Conservation (phyloP, 1,284 basidiomycete genomes). For the Baeospora myosura region DNA sequence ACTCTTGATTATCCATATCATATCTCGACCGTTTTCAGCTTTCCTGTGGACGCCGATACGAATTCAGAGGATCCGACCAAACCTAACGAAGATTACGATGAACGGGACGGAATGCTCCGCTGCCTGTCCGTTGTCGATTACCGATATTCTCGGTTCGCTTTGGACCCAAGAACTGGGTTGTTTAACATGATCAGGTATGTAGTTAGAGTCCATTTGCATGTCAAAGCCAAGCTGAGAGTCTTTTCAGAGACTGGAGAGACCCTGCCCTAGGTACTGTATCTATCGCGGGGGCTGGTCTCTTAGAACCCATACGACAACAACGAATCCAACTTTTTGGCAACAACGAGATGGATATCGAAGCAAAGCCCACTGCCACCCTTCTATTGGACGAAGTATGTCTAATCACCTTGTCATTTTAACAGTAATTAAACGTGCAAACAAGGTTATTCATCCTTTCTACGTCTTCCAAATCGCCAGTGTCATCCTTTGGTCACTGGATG, state of each 20-base stretch:
- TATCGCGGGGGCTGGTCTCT: conserved; percentile 61
- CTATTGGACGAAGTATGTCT: conserved; percentile 81
- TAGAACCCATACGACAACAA: conserved; percentile 49
- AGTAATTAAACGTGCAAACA: conserved; percentile 10
- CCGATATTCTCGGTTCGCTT: conserved; percentile 85
- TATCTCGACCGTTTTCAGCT: conserved; percentile 71
- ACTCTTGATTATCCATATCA: conserved; percentile 70
- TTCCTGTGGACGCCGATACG: conserved; percentile 21
- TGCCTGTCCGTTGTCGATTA: conserved; percentile 66
- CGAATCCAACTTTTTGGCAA: conserved; percentile 73
- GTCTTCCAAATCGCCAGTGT: conserved; percentile 98
- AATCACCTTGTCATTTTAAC: conserved; percentile 3
- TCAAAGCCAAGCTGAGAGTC: neutral
- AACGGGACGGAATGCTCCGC: conserved; percentile 31
- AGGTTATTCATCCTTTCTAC: conserved; percentile 94
- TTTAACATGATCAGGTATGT: conserved; percentile 75
- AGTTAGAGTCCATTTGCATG: conserved; percentile 6
- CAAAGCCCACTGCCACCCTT: conserved; percentile 76
- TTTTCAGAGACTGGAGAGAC: conserved; percentile 86
- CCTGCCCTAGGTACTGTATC: conserved; percentile 62
- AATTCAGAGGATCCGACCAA: conserved; percentile 16
- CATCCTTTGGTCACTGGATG: conserved; percentile 88
- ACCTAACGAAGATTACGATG: conserved; percentile 22
- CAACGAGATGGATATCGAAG: conserved; percentile 90
- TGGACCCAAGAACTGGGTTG: conserved; percentile 79